phyloP scores from a whole-genome alignment of 768 basidiomycete species.

The Jaapia argillacea region DNA sequence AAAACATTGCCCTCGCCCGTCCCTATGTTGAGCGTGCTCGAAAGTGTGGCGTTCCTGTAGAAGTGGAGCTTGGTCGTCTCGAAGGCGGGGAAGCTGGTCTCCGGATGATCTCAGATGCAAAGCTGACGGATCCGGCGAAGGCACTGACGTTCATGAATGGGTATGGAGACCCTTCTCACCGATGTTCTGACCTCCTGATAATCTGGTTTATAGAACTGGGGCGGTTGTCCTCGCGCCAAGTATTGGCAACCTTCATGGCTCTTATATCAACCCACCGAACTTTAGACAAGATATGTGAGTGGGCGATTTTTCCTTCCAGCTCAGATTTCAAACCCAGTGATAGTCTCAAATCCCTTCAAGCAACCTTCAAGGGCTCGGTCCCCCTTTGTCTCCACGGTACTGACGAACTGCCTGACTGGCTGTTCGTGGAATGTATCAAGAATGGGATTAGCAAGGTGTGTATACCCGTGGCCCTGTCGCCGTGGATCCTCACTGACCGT shows the following conservation, averaged over 20 bases:
- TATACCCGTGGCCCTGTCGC: no score
- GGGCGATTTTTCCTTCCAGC: neutral
- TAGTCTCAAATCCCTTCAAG: conserved; percentile 27
- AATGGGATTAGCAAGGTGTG: conserved; percentile 32
- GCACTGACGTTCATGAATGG: conserved; percentile 32
- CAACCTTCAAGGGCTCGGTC: conserved; percentile 23
- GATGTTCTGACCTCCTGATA: neutral
- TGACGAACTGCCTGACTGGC: conserved; percentile 30
- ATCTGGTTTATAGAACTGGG: conserved; percentile 23
- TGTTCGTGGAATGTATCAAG: conserved; percentile 34
- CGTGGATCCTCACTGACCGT: no score
- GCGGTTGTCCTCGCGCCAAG: conserved; percentile 36
- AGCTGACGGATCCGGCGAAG: conserved; percentile 33
- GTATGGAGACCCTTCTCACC: conserved; percentile 10
- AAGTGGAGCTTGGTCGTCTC: conserved; percentile 37
- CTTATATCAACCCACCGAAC: conserved; percentile 34
- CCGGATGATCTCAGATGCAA: conserved; percentile 35
- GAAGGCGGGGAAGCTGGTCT: conserved; percentile 42
- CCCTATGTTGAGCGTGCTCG: conserved; percentile 34
- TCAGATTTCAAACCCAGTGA: neutral
- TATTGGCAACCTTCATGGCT: conserved; percentile 38
- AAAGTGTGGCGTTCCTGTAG: conserved; percentile 30
- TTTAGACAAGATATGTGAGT: conserved; percentile 34
- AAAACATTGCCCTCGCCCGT: conserved; percentile 32
- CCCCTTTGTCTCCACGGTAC: conserved; percentile 37